Conservation (phyloP, 306 rosid species). For the Phaseolus lunatus region DNA sequence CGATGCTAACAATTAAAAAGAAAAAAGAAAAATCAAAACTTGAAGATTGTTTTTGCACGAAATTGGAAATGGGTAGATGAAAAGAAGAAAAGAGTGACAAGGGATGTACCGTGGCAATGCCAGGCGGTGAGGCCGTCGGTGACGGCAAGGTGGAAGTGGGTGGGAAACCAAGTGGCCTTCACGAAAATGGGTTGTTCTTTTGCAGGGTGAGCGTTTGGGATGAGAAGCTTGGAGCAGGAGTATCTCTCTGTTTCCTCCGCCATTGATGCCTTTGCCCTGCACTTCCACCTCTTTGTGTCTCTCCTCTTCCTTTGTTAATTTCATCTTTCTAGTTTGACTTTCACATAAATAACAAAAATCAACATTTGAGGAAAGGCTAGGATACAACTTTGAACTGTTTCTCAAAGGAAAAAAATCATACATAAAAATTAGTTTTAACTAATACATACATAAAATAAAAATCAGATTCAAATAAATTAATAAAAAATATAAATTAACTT, state of each 20-base stretch:
- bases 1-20: constrained; percentile 48
- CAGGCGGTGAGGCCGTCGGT: constrained; percentile 78
- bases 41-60: constrained; percentile 1
- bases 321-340: not conserved
- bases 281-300: not conserved
- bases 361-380: too few relatives aligned
- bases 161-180: constrained; percentile 70
- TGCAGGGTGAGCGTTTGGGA: constrained; percentile 6
- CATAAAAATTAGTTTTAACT: too few relatives aligned
- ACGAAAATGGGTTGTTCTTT: constrained; percentile 58
- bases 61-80: constrained; percentile 16
- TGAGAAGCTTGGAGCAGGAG: constrained; percentile 72
- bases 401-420: too few relatives aligned
- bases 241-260: constrained; percentile 54
- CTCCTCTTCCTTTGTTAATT: not conserved
- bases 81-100: constrained; percentile 3
- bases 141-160: constrained; percentile 72
- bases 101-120: constrained; percentile 64
- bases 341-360: too few relatives aligned
- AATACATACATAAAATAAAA: too few relatives aligned
- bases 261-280: not conserved
- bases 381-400: too few relatives aligned
- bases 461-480: too few relatives aligned
- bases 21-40: not conserved
- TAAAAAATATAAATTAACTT: too few relatives aligned